Percentiles rank a stretch among this genome's conserved stretches.
Evolutionary conservation across 2,329 filamentous ascomycete species (phyloP).

Genomic region (Escovopsis sp.): DNA sequence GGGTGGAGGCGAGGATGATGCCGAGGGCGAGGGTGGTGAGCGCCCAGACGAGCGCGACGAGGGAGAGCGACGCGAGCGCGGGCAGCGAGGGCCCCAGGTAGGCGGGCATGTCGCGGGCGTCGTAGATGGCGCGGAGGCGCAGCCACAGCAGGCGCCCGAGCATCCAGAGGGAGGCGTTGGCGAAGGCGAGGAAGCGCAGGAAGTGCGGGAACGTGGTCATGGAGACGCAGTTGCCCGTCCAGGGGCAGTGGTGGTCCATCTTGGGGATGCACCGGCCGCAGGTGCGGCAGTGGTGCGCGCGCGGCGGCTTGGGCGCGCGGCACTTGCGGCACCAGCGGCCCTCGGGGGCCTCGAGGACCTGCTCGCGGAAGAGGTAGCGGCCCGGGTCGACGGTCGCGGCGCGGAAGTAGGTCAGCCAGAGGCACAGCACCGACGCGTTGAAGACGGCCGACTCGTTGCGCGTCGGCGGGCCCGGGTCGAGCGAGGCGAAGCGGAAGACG

Average conservation of each 20-base stretch:
- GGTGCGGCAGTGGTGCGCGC: constrained; percentile 68
- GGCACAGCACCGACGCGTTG: constrained; percentile 47
- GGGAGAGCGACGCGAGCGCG: constrained; percentile 46
- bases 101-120: constrained; percentile 49
- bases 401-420: constrained; percentile 56
- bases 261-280: constrained; percentile 62
- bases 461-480: constrained; percentile 46
- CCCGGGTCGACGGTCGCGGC: constrained; percentile 45
- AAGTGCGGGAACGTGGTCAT: constrained; percentile 74
- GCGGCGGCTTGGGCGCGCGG: constrained; percentile 55
- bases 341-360: constrained; percentile 16
- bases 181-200: constrained; percentile 59
- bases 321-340: constrained; percentile 63
- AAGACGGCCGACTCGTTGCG: constrained; percentile 43
- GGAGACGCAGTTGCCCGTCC: constrained; percentile 73
- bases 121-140: constrained; percentile 47
- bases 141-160: constrained; percentile 46
- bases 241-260: constrained; percentile 82
- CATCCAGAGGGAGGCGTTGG: constrained; percentile 48
- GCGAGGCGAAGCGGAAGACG: constrained; percentile 43
- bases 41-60: constrained; percentile 42
- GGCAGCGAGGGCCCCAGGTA: constrained; percentile 55
- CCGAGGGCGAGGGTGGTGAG: constrained; percentile 46
- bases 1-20: constrained; percentile 49
- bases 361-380: constrained; percentile 31